These are phyloP conservation scores for Suillus decipiens DNA, from an alignment of 768 basidiomycete species.

Conservation along the genomic window DNA sequence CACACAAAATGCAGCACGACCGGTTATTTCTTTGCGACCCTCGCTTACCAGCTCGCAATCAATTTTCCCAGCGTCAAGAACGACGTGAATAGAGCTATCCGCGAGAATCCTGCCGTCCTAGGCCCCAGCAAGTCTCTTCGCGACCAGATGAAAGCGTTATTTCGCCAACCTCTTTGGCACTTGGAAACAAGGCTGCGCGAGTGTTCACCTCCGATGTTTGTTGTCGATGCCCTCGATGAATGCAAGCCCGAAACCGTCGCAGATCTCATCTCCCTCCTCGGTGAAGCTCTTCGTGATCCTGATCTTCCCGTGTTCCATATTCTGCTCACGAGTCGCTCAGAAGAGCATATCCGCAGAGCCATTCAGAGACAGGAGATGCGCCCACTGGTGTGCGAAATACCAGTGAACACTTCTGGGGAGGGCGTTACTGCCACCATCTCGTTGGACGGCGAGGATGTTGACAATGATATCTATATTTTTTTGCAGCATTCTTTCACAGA, in stretches of 20 bases:
- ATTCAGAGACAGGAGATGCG: not conserved
- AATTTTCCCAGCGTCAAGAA: not conserved
- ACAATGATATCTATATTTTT: not conserved
- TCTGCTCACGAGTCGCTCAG: not conserved
- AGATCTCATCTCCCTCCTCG: not conserved
- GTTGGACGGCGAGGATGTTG: not conserved
- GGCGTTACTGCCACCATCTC: not conserved
- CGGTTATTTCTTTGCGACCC: not conserved
- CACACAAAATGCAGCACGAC: not conserved
- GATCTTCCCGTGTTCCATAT: not conserved
- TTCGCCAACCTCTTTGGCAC: not conserved
- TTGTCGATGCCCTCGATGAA: not conserved
- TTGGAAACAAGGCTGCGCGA: not conserved
- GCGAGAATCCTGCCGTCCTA: not conserved
- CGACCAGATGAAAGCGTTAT: not conserved
- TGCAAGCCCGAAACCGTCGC: not conserved
- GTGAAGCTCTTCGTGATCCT: not conserved
- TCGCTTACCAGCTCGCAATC: not conserved
- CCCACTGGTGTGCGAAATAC: not conserved
- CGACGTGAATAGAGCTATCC: not conserved
- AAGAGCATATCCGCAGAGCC: not conserved
- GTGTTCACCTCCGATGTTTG: not conserved
- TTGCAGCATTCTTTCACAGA: constrained; percentile 3
- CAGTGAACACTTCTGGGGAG: not conserved
- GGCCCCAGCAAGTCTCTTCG: not conserved